Base-by-base conservation (phyloP, 2,329 filamentous ascomycete genomes). In the Aspergillus sp. region DNA sequence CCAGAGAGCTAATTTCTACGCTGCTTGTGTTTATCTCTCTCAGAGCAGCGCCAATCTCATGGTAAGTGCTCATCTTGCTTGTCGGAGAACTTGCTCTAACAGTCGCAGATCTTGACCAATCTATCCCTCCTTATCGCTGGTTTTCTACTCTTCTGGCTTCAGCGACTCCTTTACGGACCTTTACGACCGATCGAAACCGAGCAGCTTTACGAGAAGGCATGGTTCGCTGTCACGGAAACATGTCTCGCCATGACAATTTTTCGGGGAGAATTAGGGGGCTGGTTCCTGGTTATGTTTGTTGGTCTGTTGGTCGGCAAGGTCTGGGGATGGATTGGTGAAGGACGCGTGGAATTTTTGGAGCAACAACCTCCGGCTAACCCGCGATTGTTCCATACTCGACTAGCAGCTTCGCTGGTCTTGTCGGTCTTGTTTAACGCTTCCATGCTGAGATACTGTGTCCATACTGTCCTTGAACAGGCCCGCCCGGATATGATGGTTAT, bases 401-500 rank as follows among this genome's bases (percentile, higher is more conserved):
- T 98, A 13, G 84, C 84, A 50, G 71, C 86, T 39, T 96, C 90
- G 35, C 75, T 98, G 37, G 60, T 86, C 2, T 67, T 95, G 42
- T 91, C 90, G 51, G 77, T 95, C 46, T 54, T 82, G 11, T 96
- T 95, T 69, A 86, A 95, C 61, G 64, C 83, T 26, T 85, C 78
- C 62, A 82, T 98, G 69, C 81, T 96, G 52, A 78, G 77, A 39
- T 96, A 95, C 65, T 85, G 86, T 46, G 76, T 95, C 48, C 80
- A 83, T 27, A 88, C 86, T 0, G 90, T 97, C 29, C 82, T 96
- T 39, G 83, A 87, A 45, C 84, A 94, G 62, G 88, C 91, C 2
- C 79, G 86, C n/a, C 90, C 91, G 0, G 93, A 94, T 46, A 97
- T 98, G 87, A 98, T 97, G 90, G 90, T 98, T 50, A 97, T 98